Base-by-base conservation (phyloP, 108 stramenopile species). In the Nitzschia inconspicua region DNA sequence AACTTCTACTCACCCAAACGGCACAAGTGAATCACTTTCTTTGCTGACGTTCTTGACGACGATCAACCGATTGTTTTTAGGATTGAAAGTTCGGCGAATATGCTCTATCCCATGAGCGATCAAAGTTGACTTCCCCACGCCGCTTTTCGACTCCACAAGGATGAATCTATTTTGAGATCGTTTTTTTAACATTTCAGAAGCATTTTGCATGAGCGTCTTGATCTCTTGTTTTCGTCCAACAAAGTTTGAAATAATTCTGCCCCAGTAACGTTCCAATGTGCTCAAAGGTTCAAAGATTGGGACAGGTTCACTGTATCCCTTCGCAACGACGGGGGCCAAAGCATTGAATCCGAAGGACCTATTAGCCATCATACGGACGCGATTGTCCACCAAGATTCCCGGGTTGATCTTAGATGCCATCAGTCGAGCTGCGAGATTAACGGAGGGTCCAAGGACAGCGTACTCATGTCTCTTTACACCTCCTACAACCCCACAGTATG, bases 401-500 rank as follows among this genome's bases (percentile, higher is more conserved):
- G 77, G 76, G 43, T 89, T 85, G 3, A 55, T 66, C 3, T 72
- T 50, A 3, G 47, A 68, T n/a, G 57, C 53, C 87, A 85, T 89
- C 39, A 89, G 64, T 16, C 87, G 65, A 40, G 87, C 84, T 14
- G 84, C 70, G 48, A 89, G 71, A 71, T 89, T 89, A 23, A 85
- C 87, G 7, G 81, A 75, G 42, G 87, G 81, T 10, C 87, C 84
- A 11, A 89, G 63, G 3, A 80, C 84, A 20, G 84, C 79, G 60
- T 72, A 89, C 46, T 75, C 87, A 66, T 89, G 83, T 8, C 83
- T 69, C 35, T 66, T 66, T 4, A 76, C 52, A 4, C 84, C 84
- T 39, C 87, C 87, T 24, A 89, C 79, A 23, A 84, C 79, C 11
- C 87, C 87, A 57, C 87, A 89, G 53, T 89, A 89, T 10, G 59